Conservation (phyloP, 1,284 basidiomycete genomes). For the Agaricales sp. region DNA sequence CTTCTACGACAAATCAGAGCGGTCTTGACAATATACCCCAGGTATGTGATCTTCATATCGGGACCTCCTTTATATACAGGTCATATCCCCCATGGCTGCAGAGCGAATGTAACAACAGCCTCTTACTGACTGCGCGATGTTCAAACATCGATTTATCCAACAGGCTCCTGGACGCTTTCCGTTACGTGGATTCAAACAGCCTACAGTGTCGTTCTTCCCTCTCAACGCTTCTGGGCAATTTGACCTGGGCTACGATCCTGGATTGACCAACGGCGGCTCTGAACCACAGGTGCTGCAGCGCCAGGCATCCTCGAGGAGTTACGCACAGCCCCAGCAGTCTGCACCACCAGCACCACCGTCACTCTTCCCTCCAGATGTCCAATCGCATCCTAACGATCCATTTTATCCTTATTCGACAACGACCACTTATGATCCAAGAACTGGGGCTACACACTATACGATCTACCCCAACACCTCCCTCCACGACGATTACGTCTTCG, state of each 20-base stretch:
- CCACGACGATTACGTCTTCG: background rate
- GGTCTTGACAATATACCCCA: background rate
- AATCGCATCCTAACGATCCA: background rate
- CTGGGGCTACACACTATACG: background rate
- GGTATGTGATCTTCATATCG: background rate
- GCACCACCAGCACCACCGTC: background rate
- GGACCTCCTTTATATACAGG: background rate
- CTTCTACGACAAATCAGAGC: background rate
- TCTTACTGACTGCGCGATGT: background rate
- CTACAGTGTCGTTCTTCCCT: background rate
- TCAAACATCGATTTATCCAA: background rate
- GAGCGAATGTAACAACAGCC: background rate
- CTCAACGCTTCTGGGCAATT: slow-evolving; percentile 1
- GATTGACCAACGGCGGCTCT: background rate
- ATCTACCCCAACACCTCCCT: background rate
- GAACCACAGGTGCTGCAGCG: background rate
- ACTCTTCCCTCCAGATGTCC: background rate
- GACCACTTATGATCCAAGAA: background rate
- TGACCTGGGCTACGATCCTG: background rate
- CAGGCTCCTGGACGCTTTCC: background rate
- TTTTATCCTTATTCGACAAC: background rate
- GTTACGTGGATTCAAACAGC: slow-evolving; percentile 1
- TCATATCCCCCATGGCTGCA: background rate
- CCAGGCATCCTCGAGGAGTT: background rate
- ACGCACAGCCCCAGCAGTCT: slow-evolving; percentile 1